These are phyloP conservation scores for Coemansia sp. DNA, from an alignment of 192 early-diverging fungal genomes.

Conservation along the genomic window DNA sequence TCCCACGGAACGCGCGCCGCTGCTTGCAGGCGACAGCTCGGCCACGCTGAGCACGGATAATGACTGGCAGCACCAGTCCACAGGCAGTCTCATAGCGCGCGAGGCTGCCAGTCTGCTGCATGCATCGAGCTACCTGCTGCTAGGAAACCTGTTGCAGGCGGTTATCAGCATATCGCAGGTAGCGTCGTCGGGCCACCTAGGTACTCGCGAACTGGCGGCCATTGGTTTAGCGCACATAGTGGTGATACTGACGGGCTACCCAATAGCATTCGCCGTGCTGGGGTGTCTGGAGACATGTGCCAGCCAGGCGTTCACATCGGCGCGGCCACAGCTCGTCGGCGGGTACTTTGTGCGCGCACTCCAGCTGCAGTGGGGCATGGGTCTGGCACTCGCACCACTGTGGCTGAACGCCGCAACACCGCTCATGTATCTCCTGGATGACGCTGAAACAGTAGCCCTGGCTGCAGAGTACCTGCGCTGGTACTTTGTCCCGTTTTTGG, in stretches of 20 bases:
- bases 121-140: slow-evolving; percentile 53
- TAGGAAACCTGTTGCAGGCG: slow-evolving; percentile 64
- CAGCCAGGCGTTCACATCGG: slow-evolving; percentile 65
- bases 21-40: slow-evolving; percentile 15
- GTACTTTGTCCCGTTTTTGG: slow-evolving; percentile 49
- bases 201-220: slow-evolving; percentile 64
- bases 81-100: slow-evolving; percentile 7
- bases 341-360: slow-evolving; percentile 43
- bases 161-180: slow-evolving; percentile 66
- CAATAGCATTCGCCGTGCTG: slow-evolving; percentile 67
- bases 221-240: slow-evolving; percentile 74
- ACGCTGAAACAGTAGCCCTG: slow-evolving; percentile 4
- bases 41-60: slow-evolving; percentile 3
- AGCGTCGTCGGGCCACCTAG: slow-evolving; percentile 65
- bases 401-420: slow-evolving; percentile 31
- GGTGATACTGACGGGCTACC: slow-evolving; percentile 71
- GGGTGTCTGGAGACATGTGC: slow-evolving; percentile 77
- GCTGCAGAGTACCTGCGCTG: slow-evolving; percentile 43
- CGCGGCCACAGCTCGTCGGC: slow-evolving; percentile 44
- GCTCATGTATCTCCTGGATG: slow-evolving; percentile 19
- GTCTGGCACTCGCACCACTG: slow-evolving; percentile 37
- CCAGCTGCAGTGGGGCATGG: slow-evolving; percentile 40
- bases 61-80: slow-evolving; percentile 3
- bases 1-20: slow-evolving; percentile 15
- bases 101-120: slow-evolving; percentile 21